A percentile compares a stretch with the other conserved stretches of the same genome.
phyloP scores from a whole-genome alignment of 2,329 filamentous ascomycete species.

The Ustilaginoidea virens region DNA sequence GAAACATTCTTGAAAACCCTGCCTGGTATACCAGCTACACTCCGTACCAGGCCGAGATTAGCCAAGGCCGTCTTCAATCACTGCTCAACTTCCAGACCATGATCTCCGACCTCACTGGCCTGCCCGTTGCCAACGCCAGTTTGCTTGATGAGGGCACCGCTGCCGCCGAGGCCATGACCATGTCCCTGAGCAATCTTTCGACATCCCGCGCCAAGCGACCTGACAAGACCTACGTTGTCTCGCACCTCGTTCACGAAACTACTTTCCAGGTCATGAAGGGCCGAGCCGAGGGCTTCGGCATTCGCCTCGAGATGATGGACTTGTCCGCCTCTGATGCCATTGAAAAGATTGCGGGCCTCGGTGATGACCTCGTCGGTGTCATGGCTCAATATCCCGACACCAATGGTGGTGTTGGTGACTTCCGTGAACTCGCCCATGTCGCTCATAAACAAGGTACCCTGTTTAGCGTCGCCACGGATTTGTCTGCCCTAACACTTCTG shows the following conservation, averaged over 20 bases:
- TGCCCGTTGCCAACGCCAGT: conserved; percentile 82
- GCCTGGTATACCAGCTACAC: conserved; percentile 98
- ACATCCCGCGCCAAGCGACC: conserved; percentile 54
- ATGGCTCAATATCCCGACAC: conserved; percentile 94
- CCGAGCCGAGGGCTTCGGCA: conserved; percentile 81
- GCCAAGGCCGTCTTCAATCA: conserved; percentile 83
- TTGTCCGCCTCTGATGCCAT: conserved; percentile 46
- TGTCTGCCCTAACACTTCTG: conserved; percentile 72
- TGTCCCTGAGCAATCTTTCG: conserved; percentile 67
- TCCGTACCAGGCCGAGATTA: conserved; percentile 94
- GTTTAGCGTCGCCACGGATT: conserved; percentile 77
- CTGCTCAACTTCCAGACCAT: conserved; percentile 93
- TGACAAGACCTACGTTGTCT: conserved; percentile 74
- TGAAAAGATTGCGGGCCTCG: conserved; percentile 54
- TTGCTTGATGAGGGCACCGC: conserved; percentile 84
- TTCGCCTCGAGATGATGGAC: conserved; percentile 61
- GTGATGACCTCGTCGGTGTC: conserved; percentile 73
- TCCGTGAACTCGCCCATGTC: conserved; percentile 54
- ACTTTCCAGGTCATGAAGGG: conserved; percentile 73
- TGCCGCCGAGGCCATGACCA: conserved; percentile 88
- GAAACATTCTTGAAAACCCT: conserved; percentile 83
- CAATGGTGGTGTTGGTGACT: conserved; percentile 64
- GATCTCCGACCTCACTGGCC: conserved; percentile 71
- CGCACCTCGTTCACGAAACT: conserved; percentile 67
- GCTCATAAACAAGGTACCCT: conserved; percentile 67